phyloP scores from a whole-genome alignment of 2,329 filamentous ascomycete genomes.

The Blastomyces parvus region DNA sequence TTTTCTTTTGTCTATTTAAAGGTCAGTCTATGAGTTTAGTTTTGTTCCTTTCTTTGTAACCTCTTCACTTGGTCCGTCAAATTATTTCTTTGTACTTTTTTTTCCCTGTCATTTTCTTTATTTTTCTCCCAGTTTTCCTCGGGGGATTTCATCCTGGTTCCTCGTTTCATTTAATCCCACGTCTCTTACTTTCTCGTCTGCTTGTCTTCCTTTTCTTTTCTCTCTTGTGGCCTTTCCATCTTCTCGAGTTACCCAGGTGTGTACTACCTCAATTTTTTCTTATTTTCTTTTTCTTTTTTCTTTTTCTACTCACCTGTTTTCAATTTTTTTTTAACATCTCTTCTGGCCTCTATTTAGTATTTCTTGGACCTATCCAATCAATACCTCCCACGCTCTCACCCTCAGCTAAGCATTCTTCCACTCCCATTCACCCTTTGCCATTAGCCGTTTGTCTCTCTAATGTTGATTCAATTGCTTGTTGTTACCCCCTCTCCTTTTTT shows the following conservation, averaged over 20 bases:
- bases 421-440: background rate
- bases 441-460: background rate
- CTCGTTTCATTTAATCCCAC: constrained; percentile 1
- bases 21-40: constrained; percentile 14
- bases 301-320: constrained; percentile 7
- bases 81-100: constrained; percentile 17
- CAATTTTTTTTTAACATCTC: constrained; percentile 7
- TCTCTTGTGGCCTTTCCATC: constrained; percentile 25
- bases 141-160: constrained; percentile 23
- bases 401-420: background rate
- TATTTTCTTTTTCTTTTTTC: constrained; percentile 7
- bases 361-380: background rate
- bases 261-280: constrained; percentile 8
- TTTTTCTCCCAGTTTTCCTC: constrained; percentile 9
- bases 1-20: constrained; percentile 2
- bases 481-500: background rate
- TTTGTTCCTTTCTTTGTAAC: constrained; percentile 9
- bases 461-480: background rate
- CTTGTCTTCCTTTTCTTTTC: background rate
- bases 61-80: constrained; percentile 10
- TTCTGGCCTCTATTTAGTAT: constrained; percentile 1
- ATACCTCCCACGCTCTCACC: background rate
- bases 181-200: background rate
- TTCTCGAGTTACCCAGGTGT: constrained; percentile 14
- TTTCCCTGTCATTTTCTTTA: constrained; percentile 14